Evolutionary conservation across 129 eudicot species (phyloP).

Genomic region (Chrysanthemum lavandulifolium): DNA sequence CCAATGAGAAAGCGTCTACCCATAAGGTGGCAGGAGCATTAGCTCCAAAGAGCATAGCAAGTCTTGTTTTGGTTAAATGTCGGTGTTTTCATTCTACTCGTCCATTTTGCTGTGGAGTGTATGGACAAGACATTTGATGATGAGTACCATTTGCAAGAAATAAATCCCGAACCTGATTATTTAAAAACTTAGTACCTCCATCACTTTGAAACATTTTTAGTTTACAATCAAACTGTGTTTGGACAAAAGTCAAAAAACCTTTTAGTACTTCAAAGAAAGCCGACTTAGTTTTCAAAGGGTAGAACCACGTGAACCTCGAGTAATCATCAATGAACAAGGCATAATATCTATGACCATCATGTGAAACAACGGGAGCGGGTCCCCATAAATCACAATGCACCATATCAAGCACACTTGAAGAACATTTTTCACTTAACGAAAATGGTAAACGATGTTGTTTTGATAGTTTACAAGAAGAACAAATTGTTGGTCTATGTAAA

Average conservation of each 20-base stretch:
- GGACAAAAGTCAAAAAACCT: neutral
- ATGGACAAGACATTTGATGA: too few relatives aligned
- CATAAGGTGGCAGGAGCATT: neutral
- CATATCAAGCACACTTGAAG: neutral
- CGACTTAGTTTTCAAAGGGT: neutral
- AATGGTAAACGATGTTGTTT: too few relatives aligned
- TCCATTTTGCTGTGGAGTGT: neutral
- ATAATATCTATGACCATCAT: neutral
- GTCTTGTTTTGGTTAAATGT: neutral
- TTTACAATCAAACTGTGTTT: neutral
- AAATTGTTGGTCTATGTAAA: too few relatives aligned
- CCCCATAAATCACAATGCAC: constrained; percentile 14
- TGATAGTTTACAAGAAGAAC: too few relatives aligned
- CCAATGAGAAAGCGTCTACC: too few relatives aligned
- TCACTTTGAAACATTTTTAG: constrained; percentile 6
- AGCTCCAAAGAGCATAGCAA: constrained; percentile 3
- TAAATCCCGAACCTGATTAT: neutral
- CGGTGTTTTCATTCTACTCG: neutral
- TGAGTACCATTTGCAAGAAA: neutral
- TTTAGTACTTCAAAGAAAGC: neutral
- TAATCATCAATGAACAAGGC: constrained; percentile 3
- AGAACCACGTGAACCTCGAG: neutral
- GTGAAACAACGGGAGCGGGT: neutral
- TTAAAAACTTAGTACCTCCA: constrained; percentile 1
- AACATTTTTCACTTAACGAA: too few relatives aligned